A percentile compares a stretch with the other conserved stretches of the same genome.
Conservation (phyloP, 1,139 yeast species). For the Candida mesenterica region DNA sequence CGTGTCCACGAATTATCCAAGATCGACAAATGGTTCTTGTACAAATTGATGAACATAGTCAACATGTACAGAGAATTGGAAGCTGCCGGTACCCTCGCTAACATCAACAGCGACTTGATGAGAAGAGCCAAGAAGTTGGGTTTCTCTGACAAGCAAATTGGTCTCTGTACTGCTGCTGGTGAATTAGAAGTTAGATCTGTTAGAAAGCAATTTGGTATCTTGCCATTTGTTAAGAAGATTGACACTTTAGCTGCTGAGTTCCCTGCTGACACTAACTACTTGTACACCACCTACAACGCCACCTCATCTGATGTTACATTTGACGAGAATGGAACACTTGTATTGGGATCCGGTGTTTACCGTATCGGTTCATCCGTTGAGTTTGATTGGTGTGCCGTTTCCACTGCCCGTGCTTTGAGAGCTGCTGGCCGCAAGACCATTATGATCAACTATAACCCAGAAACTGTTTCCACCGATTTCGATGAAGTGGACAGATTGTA, state of each 20-base stretch:
- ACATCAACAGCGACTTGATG: slow-evolving; percentile 67
- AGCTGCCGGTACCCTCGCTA: slow-evolving; percentile 49
- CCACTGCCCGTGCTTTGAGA: slow-evolving; percentile 93
- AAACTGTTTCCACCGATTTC: slow-evolving; percentile 96
- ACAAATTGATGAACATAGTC: slow-evolving; percentile 89
- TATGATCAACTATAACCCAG: slow-evolving; percentile 98
- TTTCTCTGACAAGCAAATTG: slow-evolving; percentile 93
- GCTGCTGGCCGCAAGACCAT: slow-evolving; percentile 84
- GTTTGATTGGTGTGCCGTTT: slow-evolving; percentile 99
- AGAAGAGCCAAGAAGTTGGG: slow-evolving; percentile 88
- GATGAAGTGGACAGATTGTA: slow-evolving; percentile 97
- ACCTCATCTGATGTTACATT: slow-evolving; percentile 79
- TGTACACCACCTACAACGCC: slow-evolving; percentile 95
- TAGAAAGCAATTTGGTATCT: slow-evolving; percentile 74
- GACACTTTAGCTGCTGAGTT: slow-evolving; percentile 98
- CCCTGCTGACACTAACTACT: slow-evolving; percentile 95
- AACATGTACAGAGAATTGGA: slow-evolving; percentile 82
- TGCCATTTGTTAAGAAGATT: slow-evolving; percentile 93
- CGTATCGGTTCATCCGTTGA: slow-evolving; percentile 98
- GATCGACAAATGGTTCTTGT: slow-evolving; percentile 94
- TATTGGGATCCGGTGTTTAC: slow-evolving; percentile 96
- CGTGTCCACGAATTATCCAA: slow-evolving; percentile 85
- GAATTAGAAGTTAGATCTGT: slow-evolving; percentile 80
- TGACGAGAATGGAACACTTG: slow-evolving; percentile 89
- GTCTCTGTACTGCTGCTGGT: slow-evolving; percentile 59